These are phyloP conservation scores for Kregervanrija pseudodelftensis DNA, from an alignment of 805 yeast genomes.

Conservation along the genomic window DNA sequence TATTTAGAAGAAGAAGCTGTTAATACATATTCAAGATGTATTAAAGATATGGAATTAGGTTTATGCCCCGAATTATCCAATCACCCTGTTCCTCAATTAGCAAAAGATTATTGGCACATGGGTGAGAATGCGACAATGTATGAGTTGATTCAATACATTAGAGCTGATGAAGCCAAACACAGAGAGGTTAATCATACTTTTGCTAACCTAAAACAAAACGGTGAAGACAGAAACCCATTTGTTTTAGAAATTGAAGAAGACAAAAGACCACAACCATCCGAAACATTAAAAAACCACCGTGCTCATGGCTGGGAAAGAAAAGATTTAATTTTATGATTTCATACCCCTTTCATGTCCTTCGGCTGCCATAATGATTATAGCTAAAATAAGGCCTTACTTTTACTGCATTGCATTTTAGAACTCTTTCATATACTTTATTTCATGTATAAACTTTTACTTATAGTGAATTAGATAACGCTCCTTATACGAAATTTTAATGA, in stretches of 20 bases:
- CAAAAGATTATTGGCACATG: slow-evolving; percentile 59
- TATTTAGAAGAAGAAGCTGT: slow-evolving; percentile 76
- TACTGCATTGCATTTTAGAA: too few relatives aligned
- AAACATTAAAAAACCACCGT: slow-evolving; percentile 19
- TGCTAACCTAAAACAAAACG: slow-evolving; percentile 45
- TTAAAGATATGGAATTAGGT: slow-evolving; percentile 45
- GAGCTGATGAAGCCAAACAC: slow-evolving; percentile 77
- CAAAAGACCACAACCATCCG: slow-evolving; percentile 23
- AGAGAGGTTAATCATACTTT: slow-evolving; percentile 75
- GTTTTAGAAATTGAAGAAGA: slow-evolving; percentile 35
- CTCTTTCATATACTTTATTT: too few relatives aligned
- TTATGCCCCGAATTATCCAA: slow-evolving; percentile 40
- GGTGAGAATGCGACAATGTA: slow-evolving; percentile 42
- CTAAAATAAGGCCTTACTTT: too few relatives aligned
- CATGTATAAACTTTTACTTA: too few relatives aligned
- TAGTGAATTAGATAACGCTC: too few relatives aligned
- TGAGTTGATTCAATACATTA: slow-evolving; percentile 52
- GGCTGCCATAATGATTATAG: too few relatives aligned
- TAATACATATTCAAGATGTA: slow-evolving; percentile 54
- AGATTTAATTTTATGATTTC: slow-evolving; percentile 19
- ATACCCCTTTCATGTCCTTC: neutral
- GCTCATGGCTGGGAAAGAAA: slow-evolving; percentile 30
- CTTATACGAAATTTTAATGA: too few relatives aligned
- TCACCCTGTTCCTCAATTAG: slow-evolving; percentile 47
- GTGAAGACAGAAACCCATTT: slow-evolving; percentile 60